These are phyloP conservation scores for Diplodia seriata DNA, from an alignment of 2,329 filamentous ascomycete genomes.

Conservation along the genomic window DNA sequence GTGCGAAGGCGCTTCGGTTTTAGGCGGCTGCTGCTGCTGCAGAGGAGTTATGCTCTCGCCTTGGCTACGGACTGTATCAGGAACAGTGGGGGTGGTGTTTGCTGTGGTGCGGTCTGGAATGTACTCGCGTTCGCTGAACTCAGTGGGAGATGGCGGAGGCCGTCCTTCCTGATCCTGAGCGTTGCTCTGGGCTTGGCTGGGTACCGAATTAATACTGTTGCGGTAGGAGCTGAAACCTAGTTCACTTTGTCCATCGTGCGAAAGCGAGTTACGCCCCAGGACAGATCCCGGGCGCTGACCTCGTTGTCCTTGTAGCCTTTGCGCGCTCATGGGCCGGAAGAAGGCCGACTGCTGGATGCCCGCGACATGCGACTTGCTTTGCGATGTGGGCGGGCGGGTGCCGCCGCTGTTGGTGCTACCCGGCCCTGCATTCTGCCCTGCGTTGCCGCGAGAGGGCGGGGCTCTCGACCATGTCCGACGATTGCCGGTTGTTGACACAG, in stretches of 20 bases:
- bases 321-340: conserved; percentile 95
- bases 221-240: conserved; percentile 45
- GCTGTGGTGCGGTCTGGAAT: conserved; percentile 73
- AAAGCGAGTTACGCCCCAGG: conserved; percentile 45
- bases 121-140: conserved; percentile 74
- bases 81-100: conserved; percentile 73
- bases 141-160: conserved; percentile 76
- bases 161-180: conserved; percentile 13
- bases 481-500: conserved; percentile 48
- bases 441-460: conserved; percentile 64
- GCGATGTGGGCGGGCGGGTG: conserved; percentile 65
- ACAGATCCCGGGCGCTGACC: conserved; percentile 60
- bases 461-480: conserved; percentile 61
- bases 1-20: conserved; percentile 52
- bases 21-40: conserved; percentile 63
- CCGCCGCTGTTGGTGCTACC: background rate
- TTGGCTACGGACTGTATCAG: conserved; percentile 67
- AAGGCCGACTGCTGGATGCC: conserved; percentile 89
- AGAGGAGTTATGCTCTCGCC: conserved; percentile 82
- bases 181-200: conserved; percentile 26
- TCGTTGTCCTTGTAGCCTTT: conserved; percentile 89
- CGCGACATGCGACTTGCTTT: conserved; percentile 86
- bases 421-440: conserved; percentile 36
- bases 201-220: conserved; percentile 48
- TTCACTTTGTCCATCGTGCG: conserved; percentile 43